Evolutionary conservation across 2,329 filamentous ascomycete species (phyloP).

Genomic region (Botrytis paeoniae): DNA sequence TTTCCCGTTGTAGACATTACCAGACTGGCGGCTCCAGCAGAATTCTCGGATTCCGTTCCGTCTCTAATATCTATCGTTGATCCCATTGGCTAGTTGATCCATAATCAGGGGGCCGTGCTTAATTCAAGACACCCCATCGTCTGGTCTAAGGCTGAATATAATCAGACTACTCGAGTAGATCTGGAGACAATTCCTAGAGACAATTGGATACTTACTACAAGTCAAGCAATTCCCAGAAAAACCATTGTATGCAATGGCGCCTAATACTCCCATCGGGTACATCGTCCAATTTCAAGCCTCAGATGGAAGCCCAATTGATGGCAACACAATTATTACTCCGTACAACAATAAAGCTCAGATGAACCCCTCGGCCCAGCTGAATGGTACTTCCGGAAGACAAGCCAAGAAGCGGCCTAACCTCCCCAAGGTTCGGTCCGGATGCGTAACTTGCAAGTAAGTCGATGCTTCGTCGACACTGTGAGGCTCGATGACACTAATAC

Average conservation of each 20-base stretch:
- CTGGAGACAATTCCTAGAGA: not conserved
- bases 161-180: not conserved
- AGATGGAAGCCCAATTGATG: not conserved
- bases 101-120: not conserved
- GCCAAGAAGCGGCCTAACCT: conserved; percentile 9
- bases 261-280: conserved; percentile 1
- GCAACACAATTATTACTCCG: not conserved
- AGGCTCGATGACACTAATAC: not conserved
- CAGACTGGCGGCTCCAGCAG: not conserved
- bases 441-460: conserved; percentile 22
- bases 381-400: not conserved
- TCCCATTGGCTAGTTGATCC: not conserved
- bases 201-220: not conserved
- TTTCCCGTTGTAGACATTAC: not conserved
- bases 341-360: not conserved
- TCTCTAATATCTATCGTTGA: not conserved
- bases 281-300: conserved; percentile 9
- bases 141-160: not conserved
- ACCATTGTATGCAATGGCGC: not conserved
- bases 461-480: conserved; percentile 2
- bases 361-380: not conserved
- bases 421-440: conserved; percentile 18
- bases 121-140: not conserved
- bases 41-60: not conserved
- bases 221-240: not conserved